These are phyloP conservation scores for Gossypium lobatum DNA, from an alignment of 441 rosid species.

Conservation along the genomic window DNA sequence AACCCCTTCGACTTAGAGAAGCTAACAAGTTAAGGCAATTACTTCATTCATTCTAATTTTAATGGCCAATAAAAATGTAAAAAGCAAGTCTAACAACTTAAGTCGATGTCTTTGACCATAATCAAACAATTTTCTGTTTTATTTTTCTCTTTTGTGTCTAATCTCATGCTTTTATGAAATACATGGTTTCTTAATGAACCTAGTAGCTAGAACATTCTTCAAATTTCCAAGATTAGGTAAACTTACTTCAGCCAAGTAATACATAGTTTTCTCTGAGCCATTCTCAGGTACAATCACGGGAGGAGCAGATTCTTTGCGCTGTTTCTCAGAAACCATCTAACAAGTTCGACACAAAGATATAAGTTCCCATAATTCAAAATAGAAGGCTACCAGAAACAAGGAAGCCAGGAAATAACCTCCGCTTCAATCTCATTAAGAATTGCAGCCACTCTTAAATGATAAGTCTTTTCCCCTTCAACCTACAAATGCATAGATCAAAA, in stretches of 20 bases:
- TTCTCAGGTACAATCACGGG: constrained; percentile 57
- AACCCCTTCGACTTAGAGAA: background rate
- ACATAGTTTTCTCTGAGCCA: constrained; percentile 56
- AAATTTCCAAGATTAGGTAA: constrained; percentile 5
- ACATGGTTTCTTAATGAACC: background rate
- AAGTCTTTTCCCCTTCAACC: constrained; percentile 93
- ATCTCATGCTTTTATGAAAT: background rate
- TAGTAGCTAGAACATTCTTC: background rate
- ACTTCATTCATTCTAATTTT: background rate
- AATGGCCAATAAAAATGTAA: background rate
- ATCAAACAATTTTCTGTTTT: background rate
- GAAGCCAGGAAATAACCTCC: constrained; percentile 53
- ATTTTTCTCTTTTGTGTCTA: background rate
- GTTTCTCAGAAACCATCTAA: constrained; percentile 93
- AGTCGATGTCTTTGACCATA: background rate
- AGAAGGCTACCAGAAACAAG: background rate
- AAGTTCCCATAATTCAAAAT: constrained; percentile 11
- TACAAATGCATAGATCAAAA: constrained; percentile 24
- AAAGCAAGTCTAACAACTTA: background rate
- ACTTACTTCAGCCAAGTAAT: constrained; percentile 88
- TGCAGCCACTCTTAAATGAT: constrained; percentile 78
- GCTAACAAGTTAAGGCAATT: background rate
- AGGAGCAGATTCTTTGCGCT: constrained; percentile 86
- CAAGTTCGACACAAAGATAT: constrained; percentile 15
- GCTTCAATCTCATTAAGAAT: constrained; percentile 89